Evolutionary conservation across 1,139 yeast species (phyloP).

Genomic region (Yamadazyma diddensiae): DNA sequence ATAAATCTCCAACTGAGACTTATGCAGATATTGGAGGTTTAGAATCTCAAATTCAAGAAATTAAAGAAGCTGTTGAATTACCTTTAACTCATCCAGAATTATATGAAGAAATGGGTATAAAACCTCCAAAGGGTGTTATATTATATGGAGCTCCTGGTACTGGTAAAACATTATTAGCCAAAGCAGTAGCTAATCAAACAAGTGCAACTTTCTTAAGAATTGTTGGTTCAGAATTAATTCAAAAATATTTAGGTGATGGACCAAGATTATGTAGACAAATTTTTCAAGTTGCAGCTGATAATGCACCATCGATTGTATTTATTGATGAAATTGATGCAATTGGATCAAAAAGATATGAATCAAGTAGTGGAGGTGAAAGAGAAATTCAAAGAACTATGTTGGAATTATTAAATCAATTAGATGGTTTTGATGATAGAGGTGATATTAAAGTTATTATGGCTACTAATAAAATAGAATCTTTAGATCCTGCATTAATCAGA

Average conservation of each 20-base stretch:
- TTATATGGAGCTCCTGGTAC: conserved; percentile 99
- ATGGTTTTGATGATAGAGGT: conserved; percentile 97
- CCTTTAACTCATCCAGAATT: conserved; percentile 97
- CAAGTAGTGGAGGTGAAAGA: conserved; percentile 95
- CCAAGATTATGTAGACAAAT: conserved; percentile 93
- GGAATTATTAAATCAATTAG: conserved; percentile 93
- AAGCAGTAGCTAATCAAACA: conserved; percentile 98
- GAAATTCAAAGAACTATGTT: conserved; percentile 98
- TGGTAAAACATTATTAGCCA: conserved; percentile 94
- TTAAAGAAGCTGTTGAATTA: conserved; percentile 95
- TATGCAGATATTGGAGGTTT: conserved; percentile 98
- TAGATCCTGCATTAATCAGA: conserved; percentile 96
- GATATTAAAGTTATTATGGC: conserved; percentile 99
- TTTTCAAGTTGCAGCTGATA: conserved; percentile 94
- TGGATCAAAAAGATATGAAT: conserved; percentile 95
- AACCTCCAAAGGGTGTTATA: conserved; percentile 98
- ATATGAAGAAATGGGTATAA: conserved; percentile 98
- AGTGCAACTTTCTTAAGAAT: conserved; percentile 94
- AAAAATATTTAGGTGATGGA: conserved; percentile 96
- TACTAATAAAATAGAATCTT: conserved; percentile 89
- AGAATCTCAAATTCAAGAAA: conserved; percentile 94
- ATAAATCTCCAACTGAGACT: conserved; percentile 94
- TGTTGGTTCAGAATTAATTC: conserved; percentile 96
- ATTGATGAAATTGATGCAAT: conserved; percentile 99
- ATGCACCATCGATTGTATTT: conserved; percentile 96